Evolutionary conservation across 306 rosid genomes (phyloP).

Genomic region (Vachellia pachyceras): DNA sequence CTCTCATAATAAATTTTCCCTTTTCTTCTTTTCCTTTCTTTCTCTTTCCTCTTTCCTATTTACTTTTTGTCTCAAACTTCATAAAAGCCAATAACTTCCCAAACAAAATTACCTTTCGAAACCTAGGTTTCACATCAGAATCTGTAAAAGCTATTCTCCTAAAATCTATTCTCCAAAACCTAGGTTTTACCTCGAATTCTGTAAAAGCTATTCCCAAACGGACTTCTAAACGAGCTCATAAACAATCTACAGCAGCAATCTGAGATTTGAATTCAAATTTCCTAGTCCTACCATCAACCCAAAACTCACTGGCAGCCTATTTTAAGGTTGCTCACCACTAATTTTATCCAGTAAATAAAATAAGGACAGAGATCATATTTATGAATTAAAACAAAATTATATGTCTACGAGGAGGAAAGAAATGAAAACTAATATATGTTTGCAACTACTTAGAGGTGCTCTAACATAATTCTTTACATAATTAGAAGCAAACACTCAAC

Average conservation of each 20-base stretch:
- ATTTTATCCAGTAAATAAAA: background rate
- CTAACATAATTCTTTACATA: background rate
- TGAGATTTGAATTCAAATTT: background rate
- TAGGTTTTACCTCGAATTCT: too few relatives aligned
- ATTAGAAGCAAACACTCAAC: background rate
- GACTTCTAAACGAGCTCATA: too few relatives aligned
- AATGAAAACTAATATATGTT: background rate
- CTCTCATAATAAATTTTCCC: too few relatives aligned
- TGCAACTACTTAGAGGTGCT: background rate
- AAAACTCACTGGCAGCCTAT: background rate
- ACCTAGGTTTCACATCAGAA: too few relatives aligned
- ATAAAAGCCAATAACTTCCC: too few relatives aligned
- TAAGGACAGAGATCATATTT: background rate
- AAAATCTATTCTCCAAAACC: too few relatives aligned
- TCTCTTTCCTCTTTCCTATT: too few relatives aligned
- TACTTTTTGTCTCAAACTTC: too few relatives aligned
- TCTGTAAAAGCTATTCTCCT: too few relatives aligned
- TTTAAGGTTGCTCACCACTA: constrained; percentile 6
- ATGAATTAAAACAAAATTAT: background rate
- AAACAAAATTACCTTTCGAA: too few relatives aligned
- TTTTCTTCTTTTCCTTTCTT: too few relatives aligned
- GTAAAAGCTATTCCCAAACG: too few relatives aligned
- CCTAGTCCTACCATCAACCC: background rate
- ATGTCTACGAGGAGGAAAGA: background rate
- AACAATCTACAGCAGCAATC: background rate